These are phyloP conservation scores for Mortierella sp. DNA, from an alignment of 371 early-diverging fungal species.

Conservation along the genomic window DNA sequence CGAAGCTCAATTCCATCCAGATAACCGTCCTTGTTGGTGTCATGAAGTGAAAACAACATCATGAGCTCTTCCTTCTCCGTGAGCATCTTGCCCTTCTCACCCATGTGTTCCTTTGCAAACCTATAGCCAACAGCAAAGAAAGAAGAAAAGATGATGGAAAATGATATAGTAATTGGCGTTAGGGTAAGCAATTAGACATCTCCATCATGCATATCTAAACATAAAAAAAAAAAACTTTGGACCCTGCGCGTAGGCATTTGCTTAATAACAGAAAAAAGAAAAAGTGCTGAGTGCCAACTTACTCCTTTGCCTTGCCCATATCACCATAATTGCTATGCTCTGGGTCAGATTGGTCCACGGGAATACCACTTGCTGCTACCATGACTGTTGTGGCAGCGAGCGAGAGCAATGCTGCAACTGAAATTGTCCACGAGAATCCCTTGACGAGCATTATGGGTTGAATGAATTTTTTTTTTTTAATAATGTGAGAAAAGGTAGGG, in stretches of 20 bases:
- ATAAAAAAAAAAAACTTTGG: too few species aligned
- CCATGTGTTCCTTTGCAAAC: constrained; percentile 57
- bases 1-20: constrained; percentile 82
- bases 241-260: too few species aligned
- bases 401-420: background rate
- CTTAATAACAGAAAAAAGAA: too few species aligned
- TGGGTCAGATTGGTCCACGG: constrained; percentile 4
- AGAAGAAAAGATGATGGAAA: background rate
- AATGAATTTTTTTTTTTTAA: background rate
- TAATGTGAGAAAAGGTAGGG: background rate
- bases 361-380: background rate
- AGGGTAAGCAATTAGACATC: background rate
- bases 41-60: constrained; percentile 71
- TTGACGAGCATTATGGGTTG: background rate
- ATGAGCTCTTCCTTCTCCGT: constrained; percentile 65
- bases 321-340: constrained; percentile 49
- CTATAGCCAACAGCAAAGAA: constrained; percentile 13
- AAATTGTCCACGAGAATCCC: background rate
- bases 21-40: constrained; percentile 71
- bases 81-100: constrained; percentile 53
- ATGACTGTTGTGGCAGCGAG: background rate
- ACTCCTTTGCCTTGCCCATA: constrained; percentile 41
- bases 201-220: too few species aligned
- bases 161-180: background rate
- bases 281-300: too few species aligned